Evolutionary conservation across 2,329 filamentous ascomycete species (phyloP), one percentile per base, ranked within the genome.

Genomic region (Alternaria viburni): DNA sequence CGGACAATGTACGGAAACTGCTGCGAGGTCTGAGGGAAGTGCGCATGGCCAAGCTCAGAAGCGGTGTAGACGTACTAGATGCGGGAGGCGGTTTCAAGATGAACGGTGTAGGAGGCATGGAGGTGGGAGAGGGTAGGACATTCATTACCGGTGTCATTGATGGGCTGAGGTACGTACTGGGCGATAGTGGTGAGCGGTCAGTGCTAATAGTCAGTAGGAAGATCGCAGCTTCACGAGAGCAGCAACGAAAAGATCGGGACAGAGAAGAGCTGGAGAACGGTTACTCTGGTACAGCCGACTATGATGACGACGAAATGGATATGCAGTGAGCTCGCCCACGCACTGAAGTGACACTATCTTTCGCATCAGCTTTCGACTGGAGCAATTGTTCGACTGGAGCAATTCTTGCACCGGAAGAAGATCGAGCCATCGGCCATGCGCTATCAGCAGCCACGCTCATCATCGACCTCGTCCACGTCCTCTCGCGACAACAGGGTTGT

Each of bases 141-240:
- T 97, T 97, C 75, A 89, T 98, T 65, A 85, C 89, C 2, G 92
- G 92, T 1, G 93, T 97, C 3, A 90, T 98, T 67, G 94, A 98
- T 78, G 93, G 92, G 5, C 85, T 98, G 72, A 84, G 87, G 86
- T 86, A 79, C 51, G 60, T 44, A 13, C 23, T 19, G 21, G 10
- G 12, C 10, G 26, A 2, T 12, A 17, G 9, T 17, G 23, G 26
- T 25, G 10, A 15, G 17, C 4, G 13, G 10, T 11, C 6, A 9
- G 8, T 43, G 45, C 66, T 73, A 60, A 76, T 17, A 25, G 13
- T 7, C 11, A 58, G 45, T 66, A 88, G 93, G 73, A 94, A 89
- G 83, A 88, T 98, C 55, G 93, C 93, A 10, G 89, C 90, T 3
- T 93, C 91, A 43, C 89, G 89, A 57, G 95, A 98, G 83, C 88